These are phyloP conservation scores for Alloascoidea africana DNA, from an alignment of 805 yeast species.

Conservation along the genomic window DNA sequence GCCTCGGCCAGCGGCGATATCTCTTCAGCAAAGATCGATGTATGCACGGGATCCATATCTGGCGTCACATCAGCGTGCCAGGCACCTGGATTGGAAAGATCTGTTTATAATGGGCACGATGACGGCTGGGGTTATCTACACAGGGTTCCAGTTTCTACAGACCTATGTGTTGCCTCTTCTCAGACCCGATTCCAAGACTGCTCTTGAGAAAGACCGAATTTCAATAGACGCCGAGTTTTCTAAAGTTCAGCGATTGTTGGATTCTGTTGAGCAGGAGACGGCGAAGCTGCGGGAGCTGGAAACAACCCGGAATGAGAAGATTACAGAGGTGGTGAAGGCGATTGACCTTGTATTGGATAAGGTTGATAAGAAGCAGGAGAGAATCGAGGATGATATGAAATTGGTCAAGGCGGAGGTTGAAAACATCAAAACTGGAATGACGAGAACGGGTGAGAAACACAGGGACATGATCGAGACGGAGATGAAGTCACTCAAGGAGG, in stretches of 20 bases:
- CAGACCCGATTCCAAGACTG: conserved; percentile 69
- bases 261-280: conserved; percentile 60
- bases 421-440: conserved; percentile 53
- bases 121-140: conserved; percentile 80
- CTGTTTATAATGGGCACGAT: conserved; percentile 95
- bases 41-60: too few relatives aligned
- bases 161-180: conserved; percentile 53
- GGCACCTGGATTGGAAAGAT: conserved; percentile 87
- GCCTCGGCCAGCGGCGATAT: conserved; percentile 6
- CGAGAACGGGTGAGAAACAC: conserved; percentile 48
- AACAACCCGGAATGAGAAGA: conserved; percentile 23
- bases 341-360: conserved; percentile 46
- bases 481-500: conserved; percentile 45
- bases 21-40: conserved; percentile 18
- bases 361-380: conserved; percentile 53
- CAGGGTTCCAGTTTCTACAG: conserved; percentile 65
- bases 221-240: conserved; percentile 71
- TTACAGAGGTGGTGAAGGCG: conserved; percentile 49
- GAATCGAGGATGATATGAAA: conserved; percentile 69
- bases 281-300: conserved; percentile 50
- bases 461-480: conserved; percentile 47
- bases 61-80: conserved; percentile 46
- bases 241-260: conserved; percentile 60
- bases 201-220: conserved; percentile 73
- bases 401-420: conserved; percentile 72